Conservation (phyloP, 345 rosid genomes). For the Theobroma cacao region DNA sequence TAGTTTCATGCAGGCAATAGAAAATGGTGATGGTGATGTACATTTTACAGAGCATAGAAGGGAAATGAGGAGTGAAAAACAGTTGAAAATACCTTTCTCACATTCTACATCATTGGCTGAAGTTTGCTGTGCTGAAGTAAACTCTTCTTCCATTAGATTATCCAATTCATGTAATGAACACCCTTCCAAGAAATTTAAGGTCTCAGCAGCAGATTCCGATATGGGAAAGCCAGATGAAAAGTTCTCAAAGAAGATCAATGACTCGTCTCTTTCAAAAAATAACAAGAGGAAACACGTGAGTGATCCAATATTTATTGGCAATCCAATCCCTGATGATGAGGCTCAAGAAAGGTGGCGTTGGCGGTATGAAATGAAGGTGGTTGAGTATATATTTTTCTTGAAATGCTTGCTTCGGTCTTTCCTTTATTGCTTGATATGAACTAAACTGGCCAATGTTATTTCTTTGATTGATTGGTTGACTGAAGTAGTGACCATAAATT, state of each 20-base stretch:
- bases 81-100: conserved; percentile 13
- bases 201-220: conserved; percentile 22
- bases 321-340: conserved; percentile 62
- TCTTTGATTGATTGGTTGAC: not conserved
- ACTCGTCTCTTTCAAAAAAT: conserved; percentile 18
- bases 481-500: not conserved
- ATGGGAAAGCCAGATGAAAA: conserved; percentile 24
- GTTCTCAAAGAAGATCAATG: conserved; percentile 26
- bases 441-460: not conserved
- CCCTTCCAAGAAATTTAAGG: conserved; percentile 36
- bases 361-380: conserved; percentile 91
- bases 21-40: conserved; percentile 19
- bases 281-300: conserved; percentile 12
- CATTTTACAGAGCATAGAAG: conserved; percentile 18
- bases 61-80: conserved; percentile 13
- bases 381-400: conserved; percentile 13
- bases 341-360: conserved; percentile 81
- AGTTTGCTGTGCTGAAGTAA: not conserved
- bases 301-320: conserved; percentile 51
- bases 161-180: conserved; percentile 24
- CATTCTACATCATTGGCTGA: not conserved
- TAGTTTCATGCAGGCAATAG: conserved; percentile 23
- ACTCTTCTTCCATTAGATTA: conserved; percentile 14
- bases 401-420: conserved; percentile 3
- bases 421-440: not conserved